Evolutionary conservation across 306 rosid genomes (phyloP).

Genomic region (Cucurbita moschata): DNA sequence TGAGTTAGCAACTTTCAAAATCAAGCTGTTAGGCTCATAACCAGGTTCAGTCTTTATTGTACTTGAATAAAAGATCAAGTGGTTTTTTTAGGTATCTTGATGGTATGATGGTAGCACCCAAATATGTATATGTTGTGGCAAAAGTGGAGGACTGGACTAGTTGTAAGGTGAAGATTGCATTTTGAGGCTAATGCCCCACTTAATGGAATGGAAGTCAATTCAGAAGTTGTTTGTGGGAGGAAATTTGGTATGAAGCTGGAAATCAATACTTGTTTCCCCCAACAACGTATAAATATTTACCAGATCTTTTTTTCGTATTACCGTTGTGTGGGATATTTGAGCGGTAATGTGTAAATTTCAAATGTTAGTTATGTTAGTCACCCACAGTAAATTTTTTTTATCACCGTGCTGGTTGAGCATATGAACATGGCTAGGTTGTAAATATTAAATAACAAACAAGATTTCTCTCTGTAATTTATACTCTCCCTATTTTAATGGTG

Average conservation of each 20-base stretch:
- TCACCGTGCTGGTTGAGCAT: not conserved
- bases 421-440: not conserved
- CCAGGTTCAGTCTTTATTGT: not conserved
- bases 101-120: not conserved
- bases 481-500: not conserved
- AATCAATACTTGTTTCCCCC: not conserved
- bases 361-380: no score
- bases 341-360: no score
- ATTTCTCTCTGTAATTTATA: not conserved
- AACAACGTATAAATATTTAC: no score
- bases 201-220: not conserved
- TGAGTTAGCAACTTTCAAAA: not conserved
- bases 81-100: not conserved
- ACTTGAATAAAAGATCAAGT: not conserved
- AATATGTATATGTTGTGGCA: not conserved
- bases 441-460: not conserved
- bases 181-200: not conserved
- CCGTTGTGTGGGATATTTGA: not conserved
- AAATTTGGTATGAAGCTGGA: not conserved
- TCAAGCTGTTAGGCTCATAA: not conserved
- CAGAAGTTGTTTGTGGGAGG: not conserved
- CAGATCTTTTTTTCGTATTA: not conserved
- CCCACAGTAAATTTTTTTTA: not conserved
- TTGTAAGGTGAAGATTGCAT: not conserved
- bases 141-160: not conserved